Percentiles rank a stretch among this genome's conserved stretches.
Evolutionary conservation across 495 filamentous ascomycete genomes (phyloP).

Genomic region (Penicillium antarcticum): DNA sequence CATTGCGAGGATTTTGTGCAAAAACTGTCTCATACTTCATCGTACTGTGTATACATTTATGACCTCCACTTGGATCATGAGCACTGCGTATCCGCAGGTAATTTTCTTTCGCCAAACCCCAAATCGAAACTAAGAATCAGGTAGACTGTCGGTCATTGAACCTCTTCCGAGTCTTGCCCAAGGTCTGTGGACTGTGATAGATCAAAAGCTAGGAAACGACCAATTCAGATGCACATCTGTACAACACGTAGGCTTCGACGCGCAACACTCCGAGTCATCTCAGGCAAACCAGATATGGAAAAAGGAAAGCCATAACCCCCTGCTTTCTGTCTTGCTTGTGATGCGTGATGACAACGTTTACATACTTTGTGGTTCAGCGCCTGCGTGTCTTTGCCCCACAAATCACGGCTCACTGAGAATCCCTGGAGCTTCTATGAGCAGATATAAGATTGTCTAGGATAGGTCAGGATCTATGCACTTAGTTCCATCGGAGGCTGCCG

Average conservation of each 20-base stretch:
- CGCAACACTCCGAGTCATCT: slow-evolving; percentile 7
- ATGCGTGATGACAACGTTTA: background rate
- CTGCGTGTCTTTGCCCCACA: background rate
- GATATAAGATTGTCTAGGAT: background rate
- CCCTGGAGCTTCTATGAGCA: background rate
- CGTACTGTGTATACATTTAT: too few relatives aligned
- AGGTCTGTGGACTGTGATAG: background rate
- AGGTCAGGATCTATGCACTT: background rate
- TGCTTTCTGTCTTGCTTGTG: background rate
- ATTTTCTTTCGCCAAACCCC: background rate
- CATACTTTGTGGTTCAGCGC: background rate
- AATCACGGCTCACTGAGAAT: background rate
- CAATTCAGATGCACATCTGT: background rate
- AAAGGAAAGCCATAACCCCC: background rate
- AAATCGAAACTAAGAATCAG: background rate
- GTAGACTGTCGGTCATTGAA: slow-evolving; percentile 4
- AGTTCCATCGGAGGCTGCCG: background rate
- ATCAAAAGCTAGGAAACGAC: background rate
- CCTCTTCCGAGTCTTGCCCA: background rate
- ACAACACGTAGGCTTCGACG: slow-evolving; percentile 13
- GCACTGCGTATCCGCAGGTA: background rate
- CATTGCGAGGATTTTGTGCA: too few relatives aligned
- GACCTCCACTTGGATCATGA: too few relatives aligned
- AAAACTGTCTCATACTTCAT: too few relatives aligned
- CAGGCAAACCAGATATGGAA: background rate